Percentiles rank a stretch among this genome's conserved stretches.
Conservation (phyloP, 805 yeast genomes). For the Pachysolen tannophilus region DNA sequence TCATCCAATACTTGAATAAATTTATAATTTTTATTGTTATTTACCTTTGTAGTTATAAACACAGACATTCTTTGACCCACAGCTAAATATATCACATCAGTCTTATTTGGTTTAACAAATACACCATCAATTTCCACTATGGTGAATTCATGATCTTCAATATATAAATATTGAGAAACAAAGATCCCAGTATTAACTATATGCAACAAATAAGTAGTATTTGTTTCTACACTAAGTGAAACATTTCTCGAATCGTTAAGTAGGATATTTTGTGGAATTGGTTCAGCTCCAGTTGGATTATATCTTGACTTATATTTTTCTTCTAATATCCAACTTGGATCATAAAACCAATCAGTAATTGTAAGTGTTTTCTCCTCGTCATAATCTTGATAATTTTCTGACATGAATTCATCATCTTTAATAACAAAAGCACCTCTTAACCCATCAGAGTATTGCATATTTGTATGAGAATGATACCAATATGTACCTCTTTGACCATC, state of each 20-base stretch:
- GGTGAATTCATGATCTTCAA: constrained; percentile 66
- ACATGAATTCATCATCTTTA: constrained; percentile 37
- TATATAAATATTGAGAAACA: constrained; percentile 60
- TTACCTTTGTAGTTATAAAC: constrained; percentile 46
- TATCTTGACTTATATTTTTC: constrained; percentile 48
- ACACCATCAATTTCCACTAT: constrained; percentile 74
- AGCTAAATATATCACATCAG: constrained; percentile 52
- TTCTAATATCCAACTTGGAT: constrained; percentile 36
- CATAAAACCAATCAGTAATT: constrained; percentile 59
- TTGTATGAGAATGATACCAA: constrained; percentile 81
- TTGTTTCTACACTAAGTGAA: constrained; percentile 46
- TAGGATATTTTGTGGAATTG: constrained; percentile 59
- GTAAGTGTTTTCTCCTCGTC: constrained; percentile 56
- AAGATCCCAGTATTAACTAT: constrained; percentile 63
- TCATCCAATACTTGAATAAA: constrained; percentile 56
- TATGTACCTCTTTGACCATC: constrained; percentile 65
- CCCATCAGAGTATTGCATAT: constrained; percentile 75
- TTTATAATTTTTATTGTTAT: constrained; percentile 41
- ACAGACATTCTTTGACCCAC: constrained; percentile 82
- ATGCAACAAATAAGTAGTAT: constrained; percentile 56
- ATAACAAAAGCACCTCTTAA: constrained; percentile 61
- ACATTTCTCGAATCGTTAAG: constrained; percentile 58
- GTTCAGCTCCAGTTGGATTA: constrained; percentile 84
- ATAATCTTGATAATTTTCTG: constrained; percentile 31
- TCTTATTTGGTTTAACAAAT: constrained; percentile 47